Conservation (phyloP, 345 rosid species). For the Raphanus raphanistrum region DNA sequence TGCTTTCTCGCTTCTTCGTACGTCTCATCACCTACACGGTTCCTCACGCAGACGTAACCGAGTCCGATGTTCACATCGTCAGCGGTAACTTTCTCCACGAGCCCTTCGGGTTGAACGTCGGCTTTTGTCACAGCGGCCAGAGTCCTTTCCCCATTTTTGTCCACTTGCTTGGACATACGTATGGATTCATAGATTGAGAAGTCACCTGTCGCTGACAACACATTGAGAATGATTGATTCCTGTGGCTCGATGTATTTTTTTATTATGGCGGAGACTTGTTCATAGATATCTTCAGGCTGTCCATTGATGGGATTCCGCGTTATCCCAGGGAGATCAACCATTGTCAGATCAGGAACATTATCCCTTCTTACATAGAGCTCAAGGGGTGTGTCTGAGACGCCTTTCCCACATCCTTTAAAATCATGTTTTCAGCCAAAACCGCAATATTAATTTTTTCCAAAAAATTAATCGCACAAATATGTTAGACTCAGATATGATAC, state of each 20-base stretch:
- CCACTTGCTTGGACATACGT: slow-evolving; percentile 51
- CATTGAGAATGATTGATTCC: slow-evolving; percentile 53
- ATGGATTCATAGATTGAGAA: slow-evolving; percentile 46
- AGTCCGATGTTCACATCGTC: slow-evolving; percentile 57
- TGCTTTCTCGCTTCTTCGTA: too few relatives aligned
- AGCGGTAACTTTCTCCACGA: slow-evolving; percentile 46
- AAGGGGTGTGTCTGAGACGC: slow-evolving; percentile 43
- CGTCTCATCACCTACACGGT: too few relatives aligned
- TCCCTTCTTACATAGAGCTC: slow-evolving; percentile 44
- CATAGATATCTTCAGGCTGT: slow-evolving; percentile 52
- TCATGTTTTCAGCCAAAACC: too few relatives aligned
- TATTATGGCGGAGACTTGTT: slow-evolving; percentile 42
- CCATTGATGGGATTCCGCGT: slow-evolving; percentile 49
- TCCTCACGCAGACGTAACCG: slow-evolving; percentile 49
- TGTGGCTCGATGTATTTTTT: slow-evolving; percentile 47
- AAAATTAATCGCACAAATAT: too few relatives aligned
- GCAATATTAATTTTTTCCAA: too few relatives aligned
- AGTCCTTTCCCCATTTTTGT: slow-evolving; percentile 47
- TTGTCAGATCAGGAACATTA: slow-evolving; percentile 57
- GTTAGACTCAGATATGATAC: too few relatives aligned
- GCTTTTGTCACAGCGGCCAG: slow-evolving; percentile 47
- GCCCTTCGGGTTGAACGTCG: slow-evolving; percentile 49
- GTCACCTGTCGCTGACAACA: slow-evolving; percentile 45
- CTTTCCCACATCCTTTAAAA: slow-evolving; percentile 40
- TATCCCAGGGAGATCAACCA: slow-evolving; percentile 62